Percentiles rank a stretch among this genome's conserved stretches.
phyloP scores from a whole-genome alignment of 2,329 filamentous ascomycete genomes.

The Parafenestella ontariensis region DNA sequence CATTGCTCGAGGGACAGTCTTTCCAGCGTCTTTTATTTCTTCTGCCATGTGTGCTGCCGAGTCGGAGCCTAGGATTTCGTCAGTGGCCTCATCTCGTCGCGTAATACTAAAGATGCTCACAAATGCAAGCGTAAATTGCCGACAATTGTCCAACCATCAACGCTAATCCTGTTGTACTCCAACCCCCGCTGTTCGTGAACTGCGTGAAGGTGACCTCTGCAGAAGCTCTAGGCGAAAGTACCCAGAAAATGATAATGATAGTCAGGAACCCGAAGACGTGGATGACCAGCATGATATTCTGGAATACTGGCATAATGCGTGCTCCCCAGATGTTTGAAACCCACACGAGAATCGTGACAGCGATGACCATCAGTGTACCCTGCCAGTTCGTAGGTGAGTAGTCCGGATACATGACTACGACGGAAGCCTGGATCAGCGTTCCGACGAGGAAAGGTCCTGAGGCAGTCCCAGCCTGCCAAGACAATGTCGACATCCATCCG shows the following conservation, averaged over 20 bases:
- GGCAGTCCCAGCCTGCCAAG: slow-evolving; percentile 59
- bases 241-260: slow-evolving; percentile 51
- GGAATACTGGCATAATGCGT: slow-evolving; percentile 41
- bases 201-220: slow-evolving; percentile 41
- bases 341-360: slow-evolving; percentile 53
- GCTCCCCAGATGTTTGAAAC: slow-evolving; percentile 50
- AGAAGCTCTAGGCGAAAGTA: slow-evolving; percentile 38
- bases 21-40: slow-evolving; percentile 52
- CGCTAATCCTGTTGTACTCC: slow-evolving; percentile 48
- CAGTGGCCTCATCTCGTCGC: slow-evolving; percentile 2
- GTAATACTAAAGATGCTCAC: slow-evolving; percentile 21
- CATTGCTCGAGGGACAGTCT: slow-evolving; percentile 52
- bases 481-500: slow-evolving; percentile 59
- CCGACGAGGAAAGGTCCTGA: slow-evolving; percentile 58
- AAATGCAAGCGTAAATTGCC: slow-evolving; percentile 44
- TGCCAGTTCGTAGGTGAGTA: slow-evolving; percentile 57
- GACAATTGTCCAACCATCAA: slow-evolving; percentile 53
- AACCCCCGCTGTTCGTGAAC: slow-evolving; percentile 49
- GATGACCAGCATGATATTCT: slow-evolving; percentile 47
- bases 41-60: slow-evolving; percentile 54
- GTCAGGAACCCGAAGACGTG: slow-evolving; percentile 56
- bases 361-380: slow-evolving; percentile 58
- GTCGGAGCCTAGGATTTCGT: slow-evolving; percentile 43
- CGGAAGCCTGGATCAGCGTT: slow-evolving; percentile 55
- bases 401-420: slow-evolving; percentile 52